Percentiles rank a stretch among this genome's conserved stretches.
Conservation (phyloP, 495 filamentous ascomycete genomes). For the Aspergillus avenaceus region DNA sequence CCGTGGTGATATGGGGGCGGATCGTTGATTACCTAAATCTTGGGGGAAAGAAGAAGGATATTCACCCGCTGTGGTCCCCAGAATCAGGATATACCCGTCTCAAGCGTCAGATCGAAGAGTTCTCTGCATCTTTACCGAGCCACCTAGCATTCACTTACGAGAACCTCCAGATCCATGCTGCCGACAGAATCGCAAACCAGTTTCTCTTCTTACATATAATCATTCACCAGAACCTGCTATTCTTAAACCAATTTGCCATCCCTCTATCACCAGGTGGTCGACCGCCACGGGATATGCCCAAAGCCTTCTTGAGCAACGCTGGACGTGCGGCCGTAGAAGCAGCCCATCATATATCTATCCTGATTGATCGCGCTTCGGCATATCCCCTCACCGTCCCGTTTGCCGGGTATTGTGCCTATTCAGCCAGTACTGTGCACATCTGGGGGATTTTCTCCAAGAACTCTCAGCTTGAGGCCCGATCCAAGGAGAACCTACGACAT, state of each 20-base stretch:
- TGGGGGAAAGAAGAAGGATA: conserved; percentile 79
- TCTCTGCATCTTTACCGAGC: conserved; percentile 65
- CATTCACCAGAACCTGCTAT: conserved; percentile 83
- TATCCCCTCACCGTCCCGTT: conserved; percentile 86
- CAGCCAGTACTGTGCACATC: conserved; percentile 88
- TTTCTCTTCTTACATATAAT: conserved; percentile 93
- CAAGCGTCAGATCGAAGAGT: conserved; percentile 65
- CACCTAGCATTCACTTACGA: conserved; percentile 68
- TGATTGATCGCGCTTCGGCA: conserved; percentile 75
- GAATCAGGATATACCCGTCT: conserved; percentile 71
- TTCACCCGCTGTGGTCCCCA: conserved; percentile 72
- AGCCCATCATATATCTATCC: conserved; percentile 82
- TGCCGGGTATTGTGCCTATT: conserved; percentile 89
- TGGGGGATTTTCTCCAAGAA: conserved; percentile 88
- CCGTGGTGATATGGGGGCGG: conserved; percentile 83
- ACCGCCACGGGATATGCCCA: conserved; percentile 71
- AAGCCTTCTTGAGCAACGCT: conserved; percentile 72
- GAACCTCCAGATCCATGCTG: conserved; percentile 80
- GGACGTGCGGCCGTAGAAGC: conserved; percentile 75
- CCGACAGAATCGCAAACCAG: conserved; percentile 81
- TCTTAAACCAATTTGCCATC: conserved; percentile 84
- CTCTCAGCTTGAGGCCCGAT: conserved; percentile 63
- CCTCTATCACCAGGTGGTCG: conserved; percentile 63
- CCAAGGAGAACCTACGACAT: conserved; percentile 81
- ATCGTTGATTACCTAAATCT: conserved; percentile 89